Percentiles rank a stretch among this genome's conserved stretches.
These are phyloP conservation scores for Aureobasidium sp. DNA, from an alignment of 2,329 filamentous ascomycete genomes.

Conservation along the genomic window DNA sequence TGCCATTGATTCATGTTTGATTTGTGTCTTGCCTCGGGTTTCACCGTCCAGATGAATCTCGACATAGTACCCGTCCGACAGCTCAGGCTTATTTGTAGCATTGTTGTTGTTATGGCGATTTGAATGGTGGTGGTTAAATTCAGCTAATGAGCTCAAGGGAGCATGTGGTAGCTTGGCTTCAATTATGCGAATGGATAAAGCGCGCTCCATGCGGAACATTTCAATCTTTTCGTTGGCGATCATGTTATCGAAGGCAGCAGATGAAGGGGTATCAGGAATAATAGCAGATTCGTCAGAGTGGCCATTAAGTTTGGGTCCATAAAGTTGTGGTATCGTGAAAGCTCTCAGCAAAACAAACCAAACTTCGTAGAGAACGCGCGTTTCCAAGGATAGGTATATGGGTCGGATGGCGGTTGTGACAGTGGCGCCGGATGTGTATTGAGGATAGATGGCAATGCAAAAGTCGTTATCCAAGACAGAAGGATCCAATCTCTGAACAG, in stretches of 20 bases:
- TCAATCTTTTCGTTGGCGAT: constrained; percentile 39
- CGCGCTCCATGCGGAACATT: constrained; percentile 61
- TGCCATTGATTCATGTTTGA: constrained; percentile 62
- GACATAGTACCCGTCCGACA: constrained; percentile 62
- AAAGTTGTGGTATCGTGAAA: constrained; percentile 87
- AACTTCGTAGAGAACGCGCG: constrained; percentile 84
- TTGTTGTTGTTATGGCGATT: constrained; percentile 11
- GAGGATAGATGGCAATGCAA: constrained; percentile 91
- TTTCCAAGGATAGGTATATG: constrained; percentile 82
- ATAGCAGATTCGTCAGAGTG: constrained; percentile 1
- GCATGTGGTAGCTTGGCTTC: constrained; percentile 42
- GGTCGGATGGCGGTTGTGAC: constrained; percentile 69
- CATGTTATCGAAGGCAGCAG: constrained; percentile 18
- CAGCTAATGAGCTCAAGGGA: constrained; percentile 10
- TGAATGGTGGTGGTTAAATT: constrained; percentile 15
- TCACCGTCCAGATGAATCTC: constrained; percentile 76
- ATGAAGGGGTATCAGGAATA: constrained; percentile 34
- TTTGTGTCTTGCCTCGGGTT: constrained; percentile 66
- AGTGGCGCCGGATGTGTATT: constrained; percentile 70
- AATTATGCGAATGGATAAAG: constrained; percentile 52
- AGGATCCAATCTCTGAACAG: constrained; percentile 81
- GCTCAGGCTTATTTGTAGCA: neutral
- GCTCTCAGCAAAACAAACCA: constrained; percentile 91
- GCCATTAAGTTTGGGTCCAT: constrained; percentile 50
- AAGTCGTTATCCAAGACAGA: constrained; percentile 90